These are phyloP conservation scores for Monosporascus sp. DNA, from an alignment of 2,329 filamentous ascomycete species.

Conservation along the genomic window DNA sequence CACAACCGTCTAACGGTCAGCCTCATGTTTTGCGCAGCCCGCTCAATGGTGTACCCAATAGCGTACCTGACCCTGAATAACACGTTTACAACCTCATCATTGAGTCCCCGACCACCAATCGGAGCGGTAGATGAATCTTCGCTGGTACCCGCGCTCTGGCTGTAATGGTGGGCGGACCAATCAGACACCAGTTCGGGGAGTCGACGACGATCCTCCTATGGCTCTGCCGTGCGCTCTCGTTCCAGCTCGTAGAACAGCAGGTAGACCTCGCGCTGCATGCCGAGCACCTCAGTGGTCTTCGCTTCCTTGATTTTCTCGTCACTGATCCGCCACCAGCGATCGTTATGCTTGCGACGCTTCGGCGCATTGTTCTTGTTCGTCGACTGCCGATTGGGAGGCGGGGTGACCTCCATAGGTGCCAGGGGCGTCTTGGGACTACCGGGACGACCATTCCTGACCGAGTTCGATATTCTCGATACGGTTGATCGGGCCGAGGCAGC, in stretches of 20 bases:
- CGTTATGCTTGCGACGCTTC: conserved; percentile 54
- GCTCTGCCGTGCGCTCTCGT: conserved; percentile 30
- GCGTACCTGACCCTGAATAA: neutral
- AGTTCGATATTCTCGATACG: conserved; percentile 42
- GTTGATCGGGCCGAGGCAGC: conserved; percentile 52
- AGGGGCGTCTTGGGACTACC: conserved; percentile 20
- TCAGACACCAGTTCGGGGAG: neutral
- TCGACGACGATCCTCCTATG: conserved; percentile 3
- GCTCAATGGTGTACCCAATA: neutral
- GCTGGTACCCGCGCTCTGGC: neutral
- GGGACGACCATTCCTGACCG: conserved; percentile 27
- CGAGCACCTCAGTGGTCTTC: conserved; percentile 83
- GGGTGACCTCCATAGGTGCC: conserved; percentile 17
- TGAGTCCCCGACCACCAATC: neutral
- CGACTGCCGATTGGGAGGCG: conserved; percentile 11
- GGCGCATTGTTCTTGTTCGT: conserved; percentile 14
- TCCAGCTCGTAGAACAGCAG: conserved; percentile 93
- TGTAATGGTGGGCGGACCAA: no score
- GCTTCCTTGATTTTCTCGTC: conserved; percentile 95
- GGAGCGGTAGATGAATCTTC: neutral
- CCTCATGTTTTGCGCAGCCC: neutral
- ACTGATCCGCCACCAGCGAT: conserved; percentile 96
- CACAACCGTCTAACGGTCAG: neutral
- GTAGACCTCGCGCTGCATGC: conserved; percentile 95
- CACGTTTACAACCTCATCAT: neutral